These are phyloP conservation scores for Ormosia semicastrata DNA, from an alignment of 306 rosid species.

Conservation along the genomic window DNA sequence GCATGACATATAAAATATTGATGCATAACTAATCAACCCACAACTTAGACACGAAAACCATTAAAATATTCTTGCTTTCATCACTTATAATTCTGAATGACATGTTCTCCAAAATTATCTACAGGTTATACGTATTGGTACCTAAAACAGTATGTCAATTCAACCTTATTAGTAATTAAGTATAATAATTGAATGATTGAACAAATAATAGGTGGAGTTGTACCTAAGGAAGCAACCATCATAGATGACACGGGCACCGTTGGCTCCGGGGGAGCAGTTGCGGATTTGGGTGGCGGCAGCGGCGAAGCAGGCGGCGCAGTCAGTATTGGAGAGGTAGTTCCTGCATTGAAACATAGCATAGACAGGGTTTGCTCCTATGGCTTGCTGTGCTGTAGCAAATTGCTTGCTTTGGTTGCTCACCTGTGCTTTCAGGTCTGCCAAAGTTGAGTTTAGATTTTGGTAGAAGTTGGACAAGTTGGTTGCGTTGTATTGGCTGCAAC, in stretches of 20 bases:
- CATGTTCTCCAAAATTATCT: background rate
- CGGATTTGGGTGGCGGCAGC: constrained; percentile 49
- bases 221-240: constrained; percentile 85
- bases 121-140: too few relatives aligned
- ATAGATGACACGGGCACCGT: constrained; percentile 72
- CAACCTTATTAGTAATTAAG: background rate
- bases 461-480: constrained; percentile 42
- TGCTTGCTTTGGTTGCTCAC: constrained; percentile 26
- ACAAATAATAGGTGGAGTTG: background rate
- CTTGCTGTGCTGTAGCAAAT: constrained; percentile 50
- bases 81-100: background rate
- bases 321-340: constrained; percentile 52
- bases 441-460: constrained; percentile 51
- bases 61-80: background rate
- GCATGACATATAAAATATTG: background rate
- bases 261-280: constrained; percentile 64
- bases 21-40: background rate
- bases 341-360: constrained; percentile 67
- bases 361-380: constrained; percentile 40
- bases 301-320: constrained; percentile 50
- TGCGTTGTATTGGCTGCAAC: constrained; percentile 68
- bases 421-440: constrained; percentile 29
- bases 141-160: background rate
- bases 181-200: background rate
- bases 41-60: background rate